Base-by-base conservation (phyloP, 176 grass and related monocot genomes). In the Juncus effusus region DNA sequence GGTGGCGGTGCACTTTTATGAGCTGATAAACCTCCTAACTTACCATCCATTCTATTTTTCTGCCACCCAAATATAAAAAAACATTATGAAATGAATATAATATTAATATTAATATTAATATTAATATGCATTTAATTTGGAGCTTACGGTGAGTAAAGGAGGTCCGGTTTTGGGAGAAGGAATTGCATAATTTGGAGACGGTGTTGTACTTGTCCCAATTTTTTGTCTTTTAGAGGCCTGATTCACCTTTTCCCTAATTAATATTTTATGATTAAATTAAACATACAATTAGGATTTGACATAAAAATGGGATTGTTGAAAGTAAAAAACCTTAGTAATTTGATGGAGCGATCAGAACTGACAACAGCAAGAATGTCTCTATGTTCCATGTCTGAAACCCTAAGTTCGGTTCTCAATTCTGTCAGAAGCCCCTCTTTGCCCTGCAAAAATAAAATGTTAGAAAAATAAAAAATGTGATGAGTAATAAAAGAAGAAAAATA, bases 351-450 rank as follows among this genome's bases (percentile, higher is more conserved):
- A 74, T 95, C 75, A 70, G 74, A 81, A 67, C 59, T 86, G 41
- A 86, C 54, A 40, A 72, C 68, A 47, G 56, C 75, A 62, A 95
- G 60, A 75, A 86, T 77, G 65, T 89, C 79, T 79, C 64, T 76
- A 81, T 89, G 83, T 68, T 89, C 90, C 59, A 38, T 50, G 52
- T 81, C 63, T 11, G 77, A 89, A 89, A 89, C 76, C 69, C 71
- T 86, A 63, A 95, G 77, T 76, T 86, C 71, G 13, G 73, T 86
- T 61, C 75, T 89, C 38, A 90, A 56, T 57, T 86, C 61, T 54
- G 62, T 51, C 62, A 95, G 81, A 81, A 95, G 70, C 50, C 41
- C 81, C 56, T 64, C 80, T 74, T 86, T 82, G 57, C 64, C 79
- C 81, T 87, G 64, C 49, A 62, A 28, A 75, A 58, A 42, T 19